A percentile compares a stretch with the other conserved stretches of the same genome.
Evolutionary conservation across 495 filamentous ascomycete genomes (phyloP).

Genomic region (Aspergillus panamensis): DNA sequence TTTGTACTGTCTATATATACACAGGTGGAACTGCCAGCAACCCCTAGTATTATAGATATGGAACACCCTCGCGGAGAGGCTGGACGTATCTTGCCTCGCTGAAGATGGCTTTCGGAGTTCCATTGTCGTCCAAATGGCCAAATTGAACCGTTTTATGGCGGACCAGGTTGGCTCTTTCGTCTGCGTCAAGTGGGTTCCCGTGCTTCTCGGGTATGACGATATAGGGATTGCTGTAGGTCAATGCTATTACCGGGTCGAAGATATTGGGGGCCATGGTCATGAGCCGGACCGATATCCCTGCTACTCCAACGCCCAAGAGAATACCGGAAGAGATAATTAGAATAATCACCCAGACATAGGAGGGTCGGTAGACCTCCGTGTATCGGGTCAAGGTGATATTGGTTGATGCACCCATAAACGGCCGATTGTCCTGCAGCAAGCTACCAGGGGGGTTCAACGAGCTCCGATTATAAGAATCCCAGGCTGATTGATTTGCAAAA

Average conservation of each 20-base stretch:
- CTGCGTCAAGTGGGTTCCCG: constrained; percentile 10
- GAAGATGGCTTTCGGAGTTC: constrained; percentile 12
- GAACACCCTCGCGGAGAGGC: constrained; percentile 8
- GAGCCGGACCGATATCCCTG: constrained; percentile 11
- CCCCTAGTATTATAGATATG: constrained; percentile 7
- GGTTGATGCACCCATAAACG: constrained; percentile 17
- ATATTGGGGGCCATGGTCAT: constrained; percentile 18
- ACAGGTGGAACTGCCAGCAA: neutral
- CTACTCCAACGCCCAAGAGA: constrained; percentile 5
- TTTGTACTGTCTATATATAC: neutral
- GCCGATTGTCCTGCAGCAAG: neutral
- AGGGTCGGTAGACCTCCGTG: constrained; percentile 17
- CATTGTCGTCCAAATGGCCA: constrained; percentile 9
- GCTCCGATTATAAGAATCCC: neutral
- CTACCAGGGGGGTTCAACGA: neutral
- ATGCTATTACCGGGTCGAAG: constrained; percentile 18
- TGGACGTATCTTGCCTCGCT: constrained; percentile 10
- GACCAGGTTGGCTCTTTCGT: constrained; percentile 6
- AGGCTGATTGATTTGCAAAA: neutral
- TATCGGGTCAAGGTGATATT: constrained; percentile 12
- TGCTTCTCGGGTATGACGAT: neutral
- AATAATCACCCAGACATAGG: constrained; percentile 12
- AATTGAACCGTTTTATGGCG: constrained; percentile 7
- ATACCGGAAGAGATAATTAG: constrained; percentile 9
- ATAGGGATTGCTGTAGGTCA: constrained; percentile 18